These are phyloP conservation scores for Mallotus nudiflorus DNA, from an alignment of 345 rosid species.

Conservation along the genomic window DNA sequence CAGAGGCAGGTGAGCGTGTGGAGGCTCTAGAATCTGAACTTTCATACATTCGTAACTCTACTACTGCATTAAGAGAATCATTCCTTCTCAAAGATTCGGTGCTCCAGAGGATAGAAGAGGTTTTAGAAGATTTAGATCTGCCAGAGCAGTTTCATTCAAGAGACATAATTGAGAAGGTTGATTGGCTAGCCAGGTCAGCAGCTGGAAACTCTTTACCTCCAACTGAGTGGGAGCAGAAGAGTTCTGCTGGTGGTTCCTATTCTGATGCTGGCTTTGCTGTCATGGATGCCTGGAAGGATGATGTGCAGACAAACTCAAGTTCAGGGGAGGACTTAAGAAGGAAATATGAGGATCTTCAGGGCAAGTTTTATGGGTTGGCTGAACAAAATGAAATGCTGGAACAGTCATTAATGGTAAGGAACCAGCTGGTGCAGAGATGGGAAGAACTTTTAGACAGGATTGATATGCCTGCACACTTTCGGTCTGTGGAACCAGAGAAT, in stretches of 20 bases:
- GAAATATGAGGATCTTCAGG: constrained; percentile 83
- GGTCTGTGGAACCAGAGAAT: constrained; percentile 69
- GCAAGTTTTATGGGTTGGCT: constrained; percentile 88
- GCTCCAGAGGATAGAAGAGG: constrained; percentile 91
- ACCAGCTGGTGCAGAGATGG: constrained; percentile 83
- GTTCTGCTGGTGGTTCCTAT: constrained; percentile 60
- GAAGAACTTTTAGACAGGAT: constrained; percentile 72
- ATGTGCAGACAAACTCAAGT: constrained; percentile 53
- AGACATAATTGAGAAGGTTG: constrained; percentile 87
- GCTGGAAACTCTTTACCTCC: constrained; percentile 52
- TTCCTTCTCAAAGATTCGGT: constrained; percentile 94
- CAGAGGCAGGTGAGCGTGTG: constrained; percentile 89
- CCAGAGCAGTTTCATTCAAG: constrained; percentile 89
- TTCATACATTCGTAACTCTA: constrained; percentile 94
- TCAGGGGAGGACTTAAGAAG: constrained; percentile 72
- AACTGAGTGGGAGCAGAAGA: constrained; percentile 75
- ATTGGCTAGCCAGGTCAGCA: constrained; percentile 83
- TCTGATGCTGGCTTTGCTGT: constrained; percentile 58
- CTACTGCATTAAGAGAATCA: constrained; percentile 90
- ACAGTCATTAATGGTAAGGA: constrained; percentile 91
- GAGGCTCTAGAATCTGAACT: constrained; percentile 98
- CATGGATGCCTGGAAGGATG: constrained; percentile 81
- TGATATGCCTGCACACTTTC: constrained; percentile 67
- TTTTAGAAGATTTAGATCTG: constrained; percentile 85
- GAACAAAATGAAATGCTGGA: constrained; percentile 99